Evolutionary conservation across 1,284 basidiomycete genomes (phyloP), one percentile per base, ranked within the genome.

Genomic region (Tetrapyrgos nigripes): DNA sequence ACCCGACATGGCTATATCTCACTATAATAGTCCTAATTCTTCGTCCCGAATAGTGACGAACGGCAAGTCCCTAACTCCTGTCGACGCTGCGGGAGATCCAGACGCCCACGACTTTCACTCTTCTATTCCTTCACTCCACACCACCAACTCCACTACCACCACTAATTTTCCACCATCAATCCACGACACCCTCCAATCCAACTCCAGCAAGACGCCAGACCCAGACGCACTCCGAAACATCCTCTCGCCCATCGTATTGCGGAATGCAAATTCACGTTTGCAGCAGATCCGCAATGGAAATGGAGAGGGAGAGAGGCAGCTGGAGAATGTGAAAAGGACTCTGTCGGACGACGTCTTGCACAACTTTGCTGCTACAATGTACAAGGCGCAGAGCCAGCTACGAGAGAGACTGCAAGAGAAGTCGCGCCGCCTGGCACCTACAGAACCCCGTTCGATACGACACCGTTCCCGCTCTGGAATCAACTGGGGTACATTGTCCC

Each of bases 331-430:
- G 6, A 59, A 63, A 21, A 56, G 59, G 27, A 55, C 62, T 11
- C 52, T 70, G 37, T 63, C 62, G 6, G 60, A 68, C 45, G 58
- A 65, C 24, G 50, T 64, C n/a, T 70, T 66, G 33, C 57, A 61
- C 46, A 55, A 64, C 4, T 58, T 70, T 37, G 46, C 55, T n/a
- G 57, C 45, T 35, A 66, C 61, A 56, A 55, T 68, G 61, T 40
- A 33, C 17, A 48, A 62, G 26, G 60, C 61, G 10, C 47, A 51
- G 37, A 54, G 40, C 37, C 61, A 70, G 48, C 55, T 61, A 17
- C 37, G 17, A n/a, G 5, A 9, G 37, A 40, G 37, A 40, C 17
- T 40, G 37, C 37, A n/a, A 5, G 37, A n/a, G 19, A 40, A 40
- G 14, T 5, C 37, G 17, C 17, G 6, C 5, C 17, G 31, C 31